These are phyloP conservation scores for Excoecaria agallocha DNA, from an alignment of 345 rosid genomes.

Conservation along the genomic window DNA sequence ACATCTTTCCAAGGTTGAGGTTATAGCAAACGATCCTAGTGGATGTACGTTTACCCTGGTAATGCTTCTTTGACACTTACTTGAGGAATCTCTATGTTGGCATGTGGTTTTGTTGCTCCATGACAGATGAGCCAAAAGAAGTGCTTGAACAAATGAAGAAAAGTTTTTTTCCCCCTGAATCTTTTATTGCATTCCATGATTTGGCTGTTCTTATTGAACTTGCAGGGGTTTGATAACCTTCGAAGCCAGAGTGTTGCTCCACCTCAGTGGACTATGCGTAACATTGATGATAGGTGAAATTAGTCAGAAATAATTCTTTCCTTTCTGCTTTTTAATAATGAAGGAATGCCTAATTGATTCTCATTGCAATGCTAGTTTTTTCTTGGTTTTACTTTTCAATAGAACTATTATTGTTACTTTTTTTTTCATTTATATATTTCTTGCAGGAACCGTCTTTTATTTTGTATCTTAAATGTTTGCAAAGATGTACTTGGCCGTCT, in stretches of 20 bases:
- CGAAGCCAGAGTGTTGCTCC: slow-evolving; percentile 97
- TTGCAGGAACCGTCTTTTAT: slow-evolving; percentile 31
- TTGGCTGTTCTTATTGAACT: slow-evolving; percentile 29
- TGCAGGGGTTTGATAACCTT: slow-evolving; percentile 97
- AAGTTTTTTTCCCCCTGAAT: neutral
- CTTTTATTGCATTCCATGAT: neutral
- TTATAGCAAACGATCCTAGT: slow-evolving; percentile 88
- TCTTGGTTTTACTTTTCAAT: slow-evolving; percentile 8
- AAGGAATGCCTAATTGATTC: neutral
- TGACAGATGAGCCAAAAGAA: slow-evolving; percentile 5
- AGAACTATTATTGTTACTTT: neutral
- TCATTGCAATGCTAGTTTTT: neutral
- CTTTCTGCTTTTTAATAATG: neutral
- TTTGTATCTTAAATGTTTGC: slow-evolving; percentile 32
- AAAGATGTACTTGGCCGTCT: slow-evolving; percentile 34
- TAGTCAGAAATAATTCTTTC: neutral
- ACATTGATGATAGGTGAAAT: slow-evolving; percentile 80
- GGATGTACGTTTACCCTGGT: slow-evolving; percentile 96
- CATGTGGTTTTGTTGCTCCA: slow-evolving; percentile 8
- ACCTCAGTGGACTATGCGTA: slow-evolving; percentile 99
- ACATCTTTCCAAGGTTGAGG: slow-evolving; percentile 96
- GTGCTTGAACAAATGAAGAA: slow-evolving; percentile 19
- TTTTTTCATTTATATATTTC: neutral
- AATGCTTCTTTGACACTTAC: slow-evolving; percentile 23
- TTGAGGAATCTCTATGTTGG: slow-evolving; percentile 12